phyloP scores from a whole-genome alignment of 805 yeast species.

The Candida oleophila region DNA sequence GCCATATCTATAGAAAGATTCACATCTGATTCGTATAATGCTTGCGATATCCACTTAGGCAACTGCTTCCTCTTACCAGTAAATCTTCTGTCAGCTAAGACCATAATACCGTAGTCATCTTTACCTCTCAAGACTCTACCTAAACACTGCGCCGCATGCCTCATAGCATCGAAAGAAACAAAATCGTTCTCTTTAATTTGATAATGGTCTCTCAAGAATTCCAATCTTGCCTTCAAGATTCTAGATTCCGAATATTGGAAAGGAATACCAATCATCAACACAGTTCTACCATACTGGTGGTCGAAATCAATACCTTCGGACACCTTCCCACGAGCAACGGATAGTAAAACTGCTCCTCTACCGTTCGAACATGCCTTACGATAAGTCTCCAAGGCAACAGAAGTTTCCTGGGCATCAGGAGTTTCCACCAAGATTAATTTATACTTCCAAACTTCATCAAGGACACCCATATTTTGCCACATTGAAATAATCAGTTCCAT shows the following conservation, averaged over 20 bases:
- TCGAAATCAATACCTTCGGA: conserved; percentile 99
- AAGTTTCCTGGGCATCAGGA: conserved; percentile 98
- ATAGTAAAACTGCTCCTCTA: conserved; percentile 91
- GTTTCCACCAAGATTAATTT: conserved; percentile 94
- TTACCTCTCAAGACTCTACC: conserved; percentile 98
- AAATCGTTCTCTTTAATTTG: conserved; percentile 94
- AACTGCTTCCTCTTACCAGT: conserved; percentile 80
- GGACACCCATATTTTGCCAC: conserved; percentile 98
- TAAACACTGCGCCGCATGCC: conserved; percentile 98
- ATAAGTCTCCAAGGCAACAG: conserved; percentile 91
- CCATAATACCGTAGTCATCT: conserved; percentile 99
- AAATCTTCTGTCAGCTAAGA: conserved; percentile 91
- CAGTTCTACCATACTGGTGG: conserved; percentile 97
- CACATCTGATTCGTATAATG: conserved; percentile 84
- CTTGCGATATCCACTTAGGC: conserved; percentile 98
- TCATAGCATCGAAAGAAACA: conserved; percentile 97
- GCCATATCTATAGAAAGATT: conserved; percentile 98
- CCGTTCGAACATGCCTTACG: conserved; percentile 97
- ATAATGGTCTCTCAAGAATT: conserved; percentile 87
- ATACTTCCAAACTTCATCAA: conserved; percentile 98
- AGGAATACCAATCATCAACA: conserved; percentile 97
- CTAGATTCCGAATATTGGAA: conserved; percentile 98
- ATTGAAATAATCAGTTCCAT: conserved; percentile 97
- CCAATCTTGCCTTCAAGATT: conserved; percentile 90
- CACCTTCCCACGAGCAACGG: conserved; percentile 98